phyloP scores from a whole-genome alignment of 257 asterid species.

The Ilex aquifolium region DNA sequence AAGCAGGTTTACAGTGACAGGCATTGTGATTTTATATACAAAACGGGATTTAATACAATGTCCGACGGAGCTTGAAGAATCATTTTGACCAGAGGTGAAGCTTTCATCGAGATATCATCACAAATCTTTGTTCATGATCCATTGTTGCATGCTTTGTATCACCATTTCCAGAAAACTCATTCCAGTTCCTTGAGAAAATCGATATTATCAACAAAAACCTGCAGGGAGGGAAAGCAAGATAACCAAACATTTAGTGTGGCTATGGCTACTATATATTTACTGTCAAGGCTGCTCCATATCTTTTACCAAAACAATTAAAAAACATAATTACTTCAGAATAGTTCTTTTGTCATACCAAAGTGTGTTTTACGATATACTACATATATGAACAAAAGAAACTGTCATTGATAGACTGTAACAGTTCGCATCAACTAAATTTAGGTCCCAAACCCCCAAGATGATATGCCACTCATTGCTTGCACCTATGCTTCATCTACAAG shows the following conservation, averaged over 20 bases:
- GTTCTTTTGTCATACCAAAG: not conserved
- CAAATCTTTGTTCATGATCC: slow-evolving; percentile 3
- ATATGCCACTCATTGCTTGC: too few species aligned
- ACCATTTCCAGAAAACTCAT: slow-evolving; percentile 8
- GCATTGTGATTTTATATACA: slow-evolving; percentile 20
- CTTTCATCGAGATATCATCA: slow-evolving; percentile 7
- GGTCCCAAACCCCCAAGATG: too few species aligned
- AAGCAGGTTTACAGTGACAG: not conserved
- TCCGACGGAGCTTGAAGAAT: not conserved
- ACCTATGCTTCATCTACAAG: too few species aligned
- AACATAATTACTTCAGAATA: not conserved
- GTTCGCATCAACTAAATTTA: too few species aligned
- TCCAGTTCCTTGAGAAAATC: slow-evolving; percentile 93
- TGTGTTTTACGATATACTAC: not conserved
- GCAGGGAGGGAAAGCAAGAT: slow-evolving; percentile 18
- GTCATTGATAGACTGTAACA: not conserved
- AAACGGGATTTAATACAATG: slow-evolving; percentile 14
- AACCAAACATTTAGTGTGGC: not conserved
- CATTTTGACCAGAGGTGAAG: slow-evolving; percentile 1
- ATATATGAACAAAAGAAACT: not conserved
- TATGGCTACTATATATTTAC: too few species aligned
- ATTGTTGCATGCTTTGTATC: not conserved
- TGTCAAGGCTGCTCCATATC: too few species aligned
- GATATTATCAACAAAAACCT: slow-evolving; percentile 91
- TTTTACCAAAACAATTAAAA: not conserved